Base-by-base conservation (phyloP, 2,329 filamentous ascomycete species). In the Teratosphaeria epicoccoides region DNA sequence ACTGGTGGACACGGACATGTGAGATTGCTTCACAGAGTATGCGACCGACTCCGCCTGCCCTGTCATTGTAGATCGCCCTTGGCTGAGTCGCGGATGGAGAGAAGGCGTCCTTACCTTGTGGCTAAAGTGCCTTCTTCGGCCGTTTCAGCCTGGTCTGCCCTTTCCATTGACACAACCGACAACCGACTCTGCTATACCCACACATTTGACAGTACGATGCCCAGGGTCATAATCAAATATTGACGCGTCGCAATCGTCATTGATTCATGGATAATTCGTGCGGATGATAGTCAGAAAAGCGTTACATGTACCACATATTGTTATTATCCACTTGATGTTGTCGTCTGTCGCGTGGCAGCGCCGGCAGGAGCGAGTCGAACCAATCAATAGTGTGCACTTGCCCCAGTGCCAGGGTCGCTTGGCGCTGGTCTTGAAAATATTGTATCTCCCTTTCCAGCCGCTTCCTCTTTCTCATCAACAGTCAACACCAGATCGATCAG, bases 401-500 rank as follows among this genome's bases (percentile, higher is more conserved):
- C 49, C 52, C n/a, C 40, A 47, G 43, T 20, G 33, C 17, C 33
- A 14, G n/a, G 17, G 4, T 14, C n/a, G 33, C 33, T 40, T 40
- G 33, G 33, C 33, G 37, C 14, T 26, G 3, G 17, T 50, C 24
- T 26, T 28, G 23, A 50, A 26, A 47, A 53, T 50, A 17, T 45
- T 22, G 28, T 25, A 52, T 43, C 56, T 59, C 52, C 52, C 55
- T 54, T 54, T 20, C 24, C 11, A 49, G 55, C 52, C 52, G 49
- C 49, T 53, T 52, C 50, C 50, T 55, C 54, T 55, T 61, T 58
- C 61, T 60, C 61, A 61, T 57, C 58, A 54, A 49, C 53, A 55
- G 51, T 50, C 56, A 59, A 57, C 50, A 40, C 49, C 52, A 51
- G 52, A 49, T 52, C 54, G 57, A 50, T 56, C 54, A 43, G 37